A percentile compares a stretch with the other conserved stretches of the same genome.
Evolutionary conservation across 2,329 filamentous ascomycete species (phyloP).

Genomic region (Colletotrichum cuscutae): DNA sequence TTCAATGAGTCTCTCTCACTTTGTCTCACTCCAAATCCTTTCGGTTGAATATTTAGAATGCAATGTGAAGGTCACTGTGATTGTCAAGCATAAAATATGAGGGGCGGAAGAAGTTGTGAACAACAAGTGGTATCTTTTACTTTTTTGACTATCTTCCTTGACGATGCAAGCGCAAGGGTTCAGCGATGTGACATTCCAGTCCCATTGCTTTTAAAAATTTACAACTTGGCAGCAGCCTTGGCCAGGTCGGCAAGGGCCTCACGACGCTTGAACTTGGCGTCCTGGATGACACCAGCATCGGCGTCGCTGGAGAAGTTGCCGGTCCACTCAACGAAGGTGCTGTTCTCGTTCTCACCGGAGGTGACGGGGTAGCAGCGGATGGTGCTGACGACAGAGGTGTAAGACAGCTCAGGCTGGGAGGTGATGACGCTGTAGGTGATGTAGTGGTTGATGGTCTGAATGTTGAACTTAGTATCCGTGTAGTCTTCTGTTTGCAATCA

Average conservation of each 20-base stretch:
- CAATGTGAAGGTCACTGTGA: too few relatives aligned
- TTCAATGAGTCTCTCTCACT: too few relatives aligned
- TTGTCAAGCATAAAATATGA: background rate
- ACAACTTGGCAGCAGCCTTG: conserved; percentile 54
- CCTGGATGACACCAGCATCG: conserved; percentile 77
- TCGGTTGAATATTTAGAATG: too few relatives aligned
- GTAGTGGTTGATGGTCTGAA: conserved; percentile 75
- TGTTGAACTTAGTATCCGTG: background rate
- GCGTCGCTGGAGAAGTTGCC: conserved; percentile 78
- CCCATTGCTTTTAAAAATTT: background rate
- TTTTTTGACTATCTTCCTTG: background rate
- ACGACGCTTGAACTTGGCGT: conserved; percentile 81
- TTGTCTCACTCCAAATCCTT: too few relatives aligned
- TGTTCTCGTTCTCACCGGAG: conserved; percentile 70
- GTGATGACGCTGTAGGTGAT: conserved; percentile 80
- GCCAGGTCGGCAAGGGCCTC: conserved; percentile 76
- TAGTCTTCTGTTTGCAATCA: background rate
- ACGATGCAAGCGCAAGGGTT: background rate
- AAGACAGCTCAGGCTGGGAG: conserved; percentile 71
- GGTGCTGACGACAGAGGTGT: conserved; percentile 74
- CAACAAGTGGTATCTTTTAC: conserved; percentile 11
- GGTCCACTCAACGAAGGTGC: conserved; percentile 76
- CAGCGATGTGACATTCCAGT: background rate
- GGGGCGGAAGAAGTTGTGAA: background rate
- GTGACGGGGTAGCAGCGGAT: conserved; percentile 74